phyloP scores from a whole-genome alignment of 805 yeast species.

The Starmerella vitae region DNA sequence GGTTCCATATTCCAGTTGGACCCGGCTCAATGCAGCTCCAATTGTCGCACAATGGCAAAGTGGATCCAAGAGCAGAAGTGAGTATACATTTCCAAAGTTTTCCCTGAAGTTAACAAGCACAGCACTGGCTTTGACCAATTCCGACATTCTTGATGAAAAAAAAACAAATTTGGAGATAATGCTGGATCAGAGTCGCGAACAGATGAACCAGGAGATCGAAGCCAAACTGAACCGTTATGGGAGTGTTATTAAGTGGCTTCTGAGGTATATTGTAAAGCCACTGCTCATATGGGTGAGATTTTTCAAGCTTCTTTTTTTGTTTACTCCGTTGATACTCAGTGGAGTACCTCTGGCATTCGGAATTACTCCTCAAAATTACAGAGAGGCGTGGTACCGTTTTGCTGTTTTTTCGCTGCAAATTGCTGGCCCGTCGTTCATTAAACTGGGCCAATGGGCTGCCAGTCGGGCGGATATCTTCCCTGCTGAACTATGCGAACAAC shows the following conservation, averaged over 20 bases:
- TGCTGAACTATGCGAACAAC: conserved; percentile 56
- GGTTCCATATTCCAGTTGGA: too few relatives aligned
- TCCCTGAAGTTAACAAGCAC: too few relatives aligned
- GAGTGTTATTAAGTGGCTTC: conserved; percentile 8
- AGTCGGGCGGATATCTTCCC: conserved; percentile 90
- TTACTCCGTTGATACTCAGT: conserved; percentile 51
- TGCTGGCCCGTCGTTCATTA: conserved; percentile 77
- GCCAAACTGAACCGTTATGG: conserved; percentile 2
- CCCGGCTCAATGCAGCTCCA: too few relatives aligned
- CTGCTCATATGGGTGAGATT: conserved; percentile 54
- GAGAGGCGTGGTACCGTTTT: conserved; percentile 49
- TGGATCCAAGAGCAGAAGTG: too few relatives aligned
- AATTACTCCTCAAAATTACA: conserved; percentile 32
- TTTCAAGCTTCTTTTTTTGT: conserved; percentile 48
- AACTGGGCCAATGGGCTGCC: conserved; percentile 97
- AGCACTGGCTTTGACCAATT: too few relatives aligned
- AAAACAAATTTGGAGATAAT: conserved; percentile 16
- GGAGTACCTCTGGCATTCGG: conserved; percentile 47
- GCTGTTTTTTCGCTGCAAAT: conserved; percentile 55
- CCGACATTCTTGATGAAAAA: too few relatives aligned
- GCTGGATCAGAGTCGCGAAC: conserved; percentile 14
- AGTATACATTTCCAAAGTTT: too few relatives aligned
- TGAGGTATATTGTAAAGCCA: conserved; percentile 43
- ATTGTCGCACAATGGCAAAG: too few relatives aligned
- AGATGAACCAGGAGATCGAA: conserved; percentile 7